Percentiles rank a stretch among this genome's conserved stretches.
Conservation (phyloP, 495 filamentous ascomycete genomes). For the Penicillium daleae region DNA sequence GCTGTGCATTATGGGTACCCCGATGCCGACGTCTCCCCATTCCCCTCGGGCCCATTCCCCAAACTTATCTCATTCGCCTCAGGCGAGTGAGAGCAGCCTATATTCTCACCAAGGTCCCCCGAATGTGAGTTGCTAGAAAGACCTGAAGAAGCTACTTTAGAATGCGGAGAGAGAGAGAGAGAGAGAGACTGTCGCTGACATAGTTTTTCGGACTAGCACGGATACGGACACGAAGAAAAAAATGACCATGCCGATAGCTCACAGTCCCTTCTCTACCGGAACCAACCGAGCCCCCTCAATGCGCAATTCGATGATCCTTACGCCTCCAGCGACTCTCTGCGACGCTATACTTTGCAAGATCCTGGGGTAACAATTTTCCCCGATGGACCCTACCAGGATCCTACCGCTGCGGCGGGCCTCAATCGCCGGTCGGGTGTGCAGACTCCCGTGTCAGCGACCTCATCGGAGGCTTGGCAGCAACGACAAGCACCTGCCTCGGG, state of each 20-base stretch:
- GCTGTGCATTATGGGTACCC: constrained; percentile 26
- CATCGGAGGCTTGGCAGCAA: constrained; percentile 77
- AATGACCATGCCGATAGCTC: constrained; percentile 32
- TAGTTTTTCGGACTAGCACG: constrained; percentile 21
- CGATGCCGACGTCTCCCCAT: constrained; percentile 30
- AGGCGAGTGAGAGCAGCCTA: constrained; percentile 28
- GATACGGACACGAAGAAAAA: constrained; percentile 35
- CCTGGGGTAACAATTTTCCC: constrained; percentile 39
- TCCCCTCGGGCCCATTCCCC: constrained; percentile 27
- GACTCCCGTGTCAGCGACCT: constrained; percentile 42
- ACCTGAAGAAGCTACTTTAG: neutral
- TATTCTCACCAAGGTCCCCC: constrained; percentile 17
- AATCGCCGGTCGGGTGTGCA: constrained; percentile 27
- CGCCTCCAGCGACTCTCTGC: constrained; percentile 49
- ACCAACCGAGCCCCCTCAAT: constrained; percentile 60
- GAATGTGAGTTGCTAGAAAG: constrained; percentile 7
- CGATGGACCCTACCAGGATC: constrained; percentile 57
- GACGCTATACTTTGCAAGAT: constrained; percentile 44
- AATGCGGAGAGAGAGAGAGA: neutral
- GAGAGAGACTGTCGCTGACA: constrained; percentile 12
- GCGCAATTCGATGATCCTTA: constrained; percentile 80
- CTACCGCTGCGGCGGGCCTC: constrained; percentile 53
- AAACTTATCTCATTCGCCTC: constrained; percentile 28
- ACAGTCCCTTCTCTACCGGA: constrained; percentile 37
- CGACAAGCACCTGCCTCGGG: constrained; percentile 70